A percentile compares a stretch with the other conserved stretches of the same genome.
Evolutionary conservation across 1,284 basidiomycete genomes (phyloP).

Genomic region (Porodaedalea pini): DNA sequence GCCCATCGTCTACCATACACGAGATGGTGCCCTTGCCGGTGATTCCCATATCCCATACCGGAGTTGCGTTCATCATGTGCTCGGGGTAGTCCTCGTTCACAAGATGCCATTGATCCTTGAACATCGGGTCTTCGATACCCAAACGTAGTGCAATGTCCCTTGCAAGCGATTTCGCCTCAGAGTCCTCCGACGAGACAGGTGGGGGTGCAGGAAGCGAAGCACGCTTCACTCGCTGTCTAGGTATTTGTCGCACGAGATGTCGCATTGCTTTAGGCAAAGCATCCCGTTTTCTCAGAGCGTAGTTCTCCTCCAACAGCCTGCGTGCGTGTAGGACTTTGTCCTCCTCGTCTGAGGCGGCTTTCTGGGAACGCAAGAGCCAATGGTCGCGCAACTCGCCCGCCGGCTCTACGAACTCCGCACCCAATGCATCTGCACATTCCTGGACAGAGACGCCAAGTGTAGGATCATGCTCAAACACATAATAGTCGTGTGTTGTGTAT

Average conservation of each 20-base stretch:
- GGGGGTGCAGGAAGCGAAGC: conserved; percentile 49
- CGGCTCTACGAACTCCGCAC: conserved; percentile 84
- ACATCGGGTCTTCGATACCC: conserved; percentile 81
- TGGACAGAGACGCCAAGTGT: conserved; percentile 48
- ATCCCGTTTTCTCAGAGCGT: conserved; percentile 38
- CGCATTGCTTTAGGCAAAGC: conserved; percentile 52
- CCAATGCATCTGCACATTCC: conserved; percentile 60
- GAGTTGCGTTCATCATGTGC: conserved; percentile 84
- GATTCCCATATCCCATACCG: conserved; percentile 84
- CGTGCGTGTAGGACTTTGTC: conserved; percentile 31
- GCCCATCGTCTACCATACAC: conserved; percentile 92
- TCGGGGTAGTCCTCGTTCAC: conserved; percentile 72
- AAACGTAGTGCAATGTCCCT: conserved; percentile 58
- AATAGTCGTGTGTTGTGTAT: conserved; percentile 87
- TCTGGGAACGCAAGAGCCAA: conserved; percentile 78
- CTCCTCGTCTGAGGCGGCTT: conserved; percentile 45
- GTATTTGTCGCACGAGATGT: conserved; percentile 54
- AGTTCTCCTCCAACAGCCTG: conserved; percentile 17
- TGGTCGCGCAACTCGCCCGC: conserved; percentile 81
- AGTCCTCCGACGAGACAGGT: conserved; percentile 35
- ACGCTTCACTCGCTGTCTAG: conserved; percentile 64
- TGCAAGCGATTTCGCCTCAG: conserved; percentile 36
- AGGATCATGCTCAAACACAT: conserved; percentile 77
- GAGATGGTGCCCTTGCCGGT: conserved; percentile 86
- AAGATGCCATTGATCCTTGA: conserved; percentile 90